phyloP scores from a whole-genome alignment of 2,329 filamentous ascomycete species.

The Calonectria henricotiae region DNA sequence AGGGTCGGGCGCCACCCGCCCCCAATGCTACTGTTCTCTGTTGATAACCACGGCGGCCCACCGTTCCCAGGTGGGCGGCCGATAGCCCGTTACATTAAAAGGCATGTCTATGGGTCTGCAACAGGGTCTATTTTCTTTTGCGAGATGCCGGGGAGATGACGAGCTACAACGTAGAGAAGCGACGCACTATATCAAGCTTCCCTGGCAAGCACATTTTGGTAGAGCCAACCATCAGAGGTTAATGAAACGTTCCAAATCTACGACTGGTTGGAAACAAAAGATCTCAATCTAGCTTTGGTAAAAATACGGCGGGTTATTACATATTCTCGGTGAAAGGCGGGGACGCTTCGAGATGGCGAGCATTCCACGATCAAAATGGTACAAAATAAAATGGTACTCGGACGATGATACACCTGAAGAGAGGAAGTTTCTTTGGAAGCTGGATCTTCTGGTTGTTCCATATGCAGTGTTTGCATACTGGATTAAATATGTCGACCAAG shows the following conservation, averaged over 20 bases:
- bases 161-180: constrained; percentile 21
- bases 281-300: not conserved
- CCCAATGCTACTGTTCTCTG: not conserved
- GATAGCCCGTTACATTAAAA: constrained; percentile 1
- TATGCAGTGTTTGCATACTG: constrained; percentile 34
- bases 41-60: not conserved
- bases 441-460: constrained; percentile 33
- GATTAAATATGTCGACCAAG: constrained; percentile 35
- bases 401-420: constrained; percentile 36
- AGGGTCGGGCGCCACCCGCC: constrained; percentile 11
- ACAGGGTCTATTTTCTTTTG: constrained; percentile 19
- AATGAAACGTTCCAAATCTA: not conserved
- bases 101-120: not conserved
- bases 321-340: not conserved
- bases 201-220: not conserved
- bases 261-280: not conserved
- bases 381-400: constrained; percentile 35
- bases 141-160: constrained; percentile 15
- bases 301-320: not conserved
- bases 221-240: not conserved
- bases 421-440: constrained; percentile 30
- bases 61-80: not conserved
- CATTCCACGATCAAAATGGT: constrained; percentile 34
- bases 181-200: constrained; percentile 3
- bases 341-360: constrained; percentile 20